These are phyloP conservation scores for Paspalum vaginatum DNA, from an alignment of 176 grass and related monocot genomes.

Conservation along the genomic window DNA sequence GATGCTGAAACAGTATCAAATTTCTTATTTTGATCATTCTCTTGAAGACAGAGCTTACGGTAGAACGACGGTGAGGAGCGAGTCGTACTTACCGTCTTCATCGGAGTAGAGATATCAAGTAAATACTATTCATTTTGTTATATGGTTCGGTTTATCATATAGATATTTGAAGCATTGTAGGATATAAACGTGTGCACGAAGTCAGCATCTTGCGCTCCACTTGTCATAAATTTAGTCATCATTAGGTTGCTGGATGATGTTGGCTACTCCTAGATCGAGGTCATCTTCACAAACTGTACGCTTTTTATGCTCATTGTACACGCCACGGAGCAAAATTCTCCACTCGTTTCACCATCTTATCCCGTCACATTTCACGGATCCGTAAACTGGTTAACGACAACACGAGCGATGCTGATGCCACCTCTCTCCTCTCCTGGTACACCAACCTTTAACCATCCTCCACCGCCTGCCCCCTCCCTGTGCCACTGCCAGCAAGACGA, in stretches of 20 bases:
- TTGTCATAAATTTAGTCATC: neutral
- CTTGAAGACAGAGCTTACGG: no score
- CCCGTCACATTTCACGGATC: slow-evolving; percentile 3
- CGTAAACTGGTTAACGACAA: neutral
- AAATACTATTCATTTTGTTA: no score
- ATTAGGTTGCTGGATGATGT: neutral
- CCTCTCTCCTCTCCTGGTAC: neutral
- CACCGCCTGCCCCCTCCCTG: neutral
- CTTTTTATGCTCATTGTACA: neutral
- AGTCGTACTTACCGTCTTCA: no score
- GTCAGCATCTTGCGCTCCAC: no score
- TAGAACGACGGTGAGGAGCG: no score
- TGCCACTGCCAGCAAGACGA: slow-evolving; percentile 15
- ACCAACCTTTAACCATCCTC: slow-evolving; percentile 43
- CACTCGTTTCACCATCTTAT: neutral
- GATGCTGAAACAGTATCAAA: no score
- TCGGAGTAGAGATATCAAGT: no score
- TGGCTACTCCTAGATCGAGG: neutral
- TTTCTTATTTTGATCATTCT: no score
- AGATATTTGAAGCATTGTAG: no score
- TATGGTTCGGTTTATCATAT: no score
- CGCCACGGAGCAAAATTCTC: neutral
- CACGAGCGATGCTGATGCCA: neutral
- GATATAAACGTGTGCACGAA: no score
- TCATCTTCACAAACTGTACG: neutral